Evolutionary conservation across 129 eudicot species (phyloP).

Genomic region (Tanacetum coccineum): DNA sequence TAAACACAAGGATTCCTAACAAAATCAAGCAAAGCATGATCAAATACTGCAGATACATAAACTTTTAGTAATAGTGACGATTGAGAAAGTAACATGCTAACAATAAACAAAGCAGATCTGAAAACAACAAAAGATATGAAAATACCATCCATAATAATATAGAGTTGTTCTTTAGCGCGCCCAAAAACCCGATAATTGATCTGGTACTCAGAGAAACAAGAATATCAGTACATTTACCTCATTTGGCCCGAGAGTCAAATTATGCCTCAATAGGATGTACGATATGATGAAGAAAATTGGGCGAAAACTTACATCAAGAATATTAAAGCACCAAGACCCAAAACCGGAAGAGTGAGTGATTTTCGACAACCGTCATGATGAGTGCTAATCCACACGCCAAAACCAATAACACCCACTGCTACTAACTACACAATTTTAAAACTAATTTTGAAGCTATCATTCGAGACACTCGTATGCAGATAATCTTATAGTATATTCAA

Average conservation of each 20-base stretch:
- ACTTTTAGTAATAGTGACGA: slow-evolving; percentile 17
- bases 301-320: slow-evolving; percentile 52
- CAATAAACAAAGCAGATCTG: background rate
- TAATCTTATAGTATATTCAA: no score
- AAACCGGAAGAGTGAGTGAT: slow-evolving; percentile 84
- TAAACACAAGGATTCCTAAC: slow-evolving; percentile 80
- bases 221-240: background rate
- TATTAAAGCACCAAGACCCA: slow-evolving; percentile 78
- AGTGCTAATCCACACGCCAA: slow-evolving; percentile 89
- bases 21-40: slow-evolving; percentile 70
- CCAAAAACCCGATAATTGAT: slow-evolving; percentile 83
- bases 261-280: background rate
- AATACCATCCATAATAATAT: slow-evolving; percentile 91
- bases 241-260: background rate
- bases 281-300: slow-evolving; percentile 4
- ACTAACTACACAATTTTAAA: slow-evolving; percentile 45
- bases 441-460: slow-evolving; percentile 1
- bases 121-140: background rate
- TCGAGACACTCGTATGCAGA: background rate
- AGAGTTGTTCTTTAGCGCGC: slow-evolving; percentile 85
- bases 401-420: slow-evolving; percentile 75
- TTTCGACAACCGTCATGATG: slow-evolving; percentile 82
- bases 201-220: slow-evolving; percentile 38
- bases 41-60: slow-evolving; percentile 57
- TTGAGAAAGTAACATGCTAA: slow-evolving; percentile 5